These are phyloP conservation scores for Artomyces pyxidatus DNA, from an alignment of 768 basidiomycete genomes.

Conservation along the genomic window DNA sequence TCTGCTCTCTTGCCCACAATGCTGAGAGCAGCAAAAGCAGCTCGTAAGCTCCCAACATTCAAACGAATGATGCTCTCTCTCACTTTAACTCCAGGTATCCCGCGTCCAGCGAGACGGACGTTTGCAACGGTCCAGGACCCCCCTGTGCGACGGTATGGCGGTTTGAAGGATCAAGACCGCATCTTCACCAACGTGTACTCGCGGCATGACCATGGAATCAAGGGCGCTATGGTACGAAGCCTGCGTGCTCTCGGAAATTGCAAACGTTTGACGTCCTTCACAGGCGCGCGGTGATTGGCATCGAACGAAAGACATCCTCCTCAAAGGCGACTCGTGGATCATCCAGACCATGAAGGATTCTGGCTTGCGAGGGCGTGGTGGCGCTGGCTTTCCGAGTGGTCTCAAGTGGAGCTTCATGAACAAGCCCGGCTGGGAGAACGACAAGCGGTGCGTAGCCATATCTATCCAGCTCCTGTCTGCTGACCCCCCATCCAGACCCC, in stretches of 20 bases:
- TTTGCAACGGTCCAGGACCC: conserved; percentile 75
- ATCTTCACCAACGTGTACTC: conserved; percentile 91
- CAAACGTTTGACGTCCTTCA: neutral
- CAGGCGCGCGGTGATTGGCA: conserved; percentile 98
- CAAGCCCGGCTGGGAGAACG: conserved; percentile 98
- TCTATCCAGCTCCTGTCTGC: neutral
- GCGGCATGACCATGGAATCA: conserved; percentile 85
- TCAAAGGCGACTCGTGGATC: conserved; percentile 96
- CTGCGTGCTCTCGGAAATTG: neutral
- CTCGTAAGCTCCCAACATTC: neutral
- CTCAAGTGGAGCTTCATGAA: conserved; percentile 99
- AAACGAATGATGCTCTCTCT: neutral
- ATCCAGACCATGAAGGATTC: conserved; percentile 95
- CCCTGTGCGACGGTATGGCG: conserved; percentile 89
- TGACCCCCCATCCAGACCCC: conserved; percentile 47
- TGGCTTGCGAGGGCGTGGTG: conserved; percentile 90
- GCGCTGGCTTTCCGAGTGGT: conserved; percentile 94
- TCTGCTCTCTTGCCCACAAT: neutral
- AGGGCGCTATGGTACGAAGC: conserved; percentile 74
- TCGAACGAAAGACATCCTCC: conserved; percentile 89
- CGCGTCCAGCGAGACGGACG: conserved; percentile 10
- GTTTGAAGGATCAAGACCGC: conserved; percentile 89
- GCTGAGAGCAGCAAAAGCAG: neutral
- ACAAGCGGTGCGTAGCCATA: conserved; percentile 50
- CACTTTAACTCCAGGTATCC: neutral